Evolutionary conservation across 345 rosid species (phyloP).

Genomic region (Abelmoschus esculentus): DNA sequence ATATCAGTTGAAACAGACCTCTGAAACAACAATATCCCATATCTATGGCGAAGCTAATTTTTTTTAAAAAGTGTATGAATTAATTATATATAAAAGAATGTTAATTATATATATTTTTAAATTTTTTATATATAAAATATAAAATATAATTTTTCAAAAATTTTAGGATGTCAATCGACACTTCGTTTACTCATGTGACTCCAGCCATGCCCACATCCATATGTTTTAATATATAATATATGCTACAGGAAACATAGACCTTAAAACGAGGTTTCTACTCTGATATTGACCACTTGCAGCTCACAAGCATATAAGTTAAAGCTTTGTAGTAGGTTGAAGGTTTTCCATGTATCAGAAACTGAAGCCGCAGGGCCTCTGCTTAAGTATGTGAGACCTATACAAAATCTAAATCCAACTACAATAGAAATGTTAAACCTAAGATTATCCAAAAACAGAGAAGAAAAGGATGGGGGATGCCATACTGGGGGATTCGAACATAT

Average conservation of each 20-base stretch:
- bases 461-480: background rate
- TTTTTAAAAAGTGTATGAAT: too few species aligned
- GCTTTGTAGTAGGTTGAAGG: background rate
- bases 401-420: conserved; percentile 10
- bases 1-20: too few species aligned
- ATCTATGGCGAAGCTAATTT: too few species aligned
- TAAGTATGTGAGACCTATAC: conserved; percentile 11
- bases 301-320: background rate
- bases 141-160: too few species aligned
- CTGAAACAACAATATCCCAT: background rate
- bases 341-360: background rate
- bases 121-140: too few species aligned
- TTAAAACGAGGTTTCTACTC: background rate
- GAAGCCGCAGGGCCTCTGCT: background rate
- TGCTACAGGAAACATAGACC: background rate
- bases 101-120: too few species aligned
- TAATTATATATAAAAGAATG: too few species aligned
- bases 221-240: background rate
- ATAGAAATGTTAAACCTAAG: background rate
- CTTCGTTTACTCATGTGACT: too few species aligned
- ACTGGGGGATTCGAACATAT: background rate
- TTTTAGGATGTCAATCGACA: too few species aligned
- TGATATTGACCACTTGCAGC: conserved; percentile 12
- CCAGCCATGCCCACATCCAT: too few species aligned
- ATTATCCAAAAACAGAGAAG: background rate